Base-by-base conservation (phyloP, 805 yeast species). In the Aciculoconidium aculeatum region DNA sequence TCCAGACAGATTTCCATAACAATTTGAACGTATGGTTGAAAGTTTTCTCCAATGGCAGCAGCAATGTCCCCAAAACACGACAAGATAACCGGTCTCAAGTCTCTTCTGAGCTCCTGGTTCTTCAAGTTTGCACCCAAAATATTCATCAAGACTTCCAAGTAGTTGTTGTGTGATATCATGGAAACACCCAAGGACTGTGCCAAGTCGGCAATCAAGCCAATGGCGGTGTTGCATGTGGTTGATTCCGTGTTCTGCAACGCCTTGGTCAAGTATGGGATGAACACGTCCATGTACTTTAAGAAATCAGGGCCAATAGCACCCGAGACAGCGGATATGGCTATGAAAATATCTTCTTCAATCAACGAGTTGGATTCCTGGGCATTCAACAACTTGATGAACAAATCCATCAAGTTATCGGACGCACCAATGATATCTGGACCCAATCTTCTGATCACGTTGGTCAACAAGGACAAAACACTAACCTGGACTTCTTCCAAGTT, bases 31-130 rank as follows among this genome's bases (percentile, higher is more conserved):
- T 85, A 92, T 34, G 79, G 85, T 41, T 70, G 70, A 58, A 90
- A 92, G 32, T 70, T 75, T 2, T 69, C 52, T 4, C 95, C 96
- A 37, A 88, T 76, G 9, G 92, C 78, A 1, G 95, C 74, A 4
- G 97, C 96, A 47, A 92, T 75, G 56, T 92, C 98, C 40, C 98
- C 98, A 55, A 92, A 85, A 47, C 95, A 86, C 8, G 96, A 84
- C 42, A 92, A 63, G 16, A 90, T 85, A 13, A 85, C 70, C 11
- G 96, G 96, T 54, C 84, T 79, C 42, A 90, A 68, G 39, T 86
- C 95, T 36, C 84, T 74, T 51, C 80, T 80, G 11, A 85, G 77
- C 33, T 71, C 73, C 23, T 71, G 67, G 45, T 73, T 73, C 35
- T 80, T 75, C 39, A 92, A 67, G 48, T 77, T 75, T 27, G 71